Conservation (phyloP, 2,329 filamentous ascomycete species). For the Botrytis squamosa region DNA sequence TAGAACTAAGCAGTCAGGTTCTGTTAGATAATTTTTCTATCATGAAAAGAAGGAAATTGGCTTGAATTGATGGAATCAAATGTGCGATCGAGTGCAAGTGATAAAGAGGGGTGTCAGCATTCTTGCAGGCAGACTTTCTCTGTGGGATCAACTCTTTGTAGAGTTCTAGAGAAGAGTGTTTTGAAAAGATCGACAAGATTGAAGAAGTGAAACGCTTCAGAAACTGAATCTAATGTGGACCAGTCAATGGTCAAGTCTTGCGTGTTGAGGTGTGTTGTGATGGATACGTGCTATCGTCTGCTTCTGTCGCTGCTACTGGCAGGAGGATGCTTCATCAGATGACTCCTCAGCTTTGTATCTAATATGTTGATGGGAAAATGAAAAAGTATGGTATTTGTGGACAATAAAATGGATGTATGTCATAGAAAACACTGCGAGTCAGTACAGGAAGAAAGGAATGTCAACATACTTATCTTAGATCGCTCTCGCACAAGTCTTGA, state of each 20-base stretch:
- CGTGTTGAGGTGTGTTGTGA: background rate
- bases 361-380: background rate
- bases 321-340: background rate
- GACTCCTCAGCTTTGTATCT: background rate
- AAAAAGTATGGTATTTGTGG: too few relatives aligned
- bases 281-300: background rate
- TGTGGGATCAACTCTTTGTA: background rate
- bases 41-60: background rate
- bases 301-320: background rate
- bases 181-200: rapidly evolving
- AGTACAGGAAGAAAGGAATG: background rate
- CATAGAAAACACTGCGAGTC: background rate
- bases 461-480: background rate
- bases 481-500: background rate
- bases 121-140: background rate
- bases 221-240: background rate
- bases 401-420: too few relatives aligned
- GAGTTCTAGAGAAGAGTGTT: background rate
- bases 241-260: background rate
- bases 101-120: background rate
- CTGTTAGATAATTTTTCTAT: background rate
- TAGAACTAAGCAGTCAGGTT: background rate
- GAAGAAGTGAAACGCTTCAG: background rate
- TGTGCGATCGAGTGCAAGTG: too few relatives aligned
- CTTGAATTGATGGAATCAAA: background rate